Percentiles rank a stretch among this genome's conserved stretches.
Conservation (phyloP, 2,329 filamentous ascomycete species). For the Microcyclosporella mali region DNA sequence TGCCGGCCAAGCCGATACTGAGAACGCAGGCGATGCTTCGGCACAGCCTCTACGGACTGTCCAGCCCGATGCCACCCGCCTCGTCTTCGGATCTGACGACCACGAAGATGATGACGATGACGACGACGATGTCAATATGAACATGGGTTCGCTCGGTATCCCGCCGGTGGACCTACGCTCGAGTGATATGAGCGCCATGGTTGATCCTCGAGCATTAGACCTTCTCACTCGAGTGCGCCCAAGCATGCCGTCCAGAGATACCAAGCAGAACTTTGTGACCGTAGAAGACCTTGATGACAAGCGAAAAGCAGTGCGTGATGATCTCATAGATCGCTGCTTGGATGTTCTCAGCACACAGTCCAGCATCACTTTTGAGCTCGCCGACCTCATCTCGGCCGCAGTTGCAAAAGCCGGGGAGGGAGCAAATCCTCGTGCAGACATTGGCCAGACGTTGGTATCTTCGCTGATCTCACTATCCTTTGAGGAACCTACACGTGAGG, state of each 20-base stretch:
- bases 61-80: constrained; percentile 2
- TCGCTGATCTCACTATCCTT: constrained; percentile 66
- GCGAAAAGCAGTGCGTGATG: constrained; percentile 64
- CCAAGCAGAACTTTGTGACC: constrained; percentile 45
- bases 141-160: constrained; percentile 17
- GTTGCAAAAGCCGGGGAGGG: constrained; percentile 56
- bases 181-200: constrained; percentile 23
- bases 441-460: constrained; percentile 75
- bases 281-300: constrained; percentile 75
- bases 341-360: constrained; percentile 86
- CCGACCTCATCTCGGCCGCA: constrained; percentile 75
- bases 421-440: constrained; percentile 59
- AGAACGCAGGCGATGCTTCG: background rate
- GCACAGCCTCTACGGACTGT: background rate
- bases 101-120: constrained; percentile 23
- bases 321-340: constrained; percentile 81
- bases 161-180: constrained; percentile 20
- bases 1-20: constrained; percentile 4
- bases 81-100: constrained; percentile 9
- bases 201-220: constrained; percentile 4
- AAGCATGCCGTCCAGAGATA: constrained; percentile 15
- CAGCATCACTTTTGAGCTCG: constrained; percentile 81
- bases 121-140: constrained; percentile 12
- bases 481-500: constrained; percentile 44
- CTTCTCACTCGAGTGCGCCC: background rate